Evolutionary conservation across 2,329 filamentous ascomycete species (phyloP).

Genomic region (Setomelanomma holmii): DNA sequence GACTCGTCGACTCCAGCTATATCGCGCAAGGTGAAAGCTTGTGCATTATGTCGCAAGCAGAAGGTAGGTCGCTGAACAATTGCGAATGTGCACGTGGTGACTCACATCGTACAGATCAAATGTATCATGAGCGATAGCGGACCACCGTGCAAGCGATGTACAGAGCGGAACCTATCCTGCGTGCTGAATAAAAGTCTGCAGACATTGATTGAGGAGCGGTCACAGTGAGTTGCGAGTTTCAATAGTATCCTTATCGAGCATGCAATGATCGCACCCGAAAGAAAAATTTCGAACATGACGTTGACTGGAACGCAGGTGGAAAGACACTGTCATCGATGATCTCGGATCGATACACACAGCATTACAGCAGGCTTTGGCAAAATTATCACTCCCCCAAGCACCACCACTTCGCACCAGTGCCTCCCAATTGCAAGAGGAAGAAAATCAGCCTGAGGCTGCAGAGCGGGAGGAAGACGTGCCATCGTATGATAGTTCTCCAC

Average conservation of each 20-base stretch:
- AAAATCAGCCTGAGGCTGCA: slow-evolving; percentile 40
- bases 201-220: slow-evolving; percentile 57
- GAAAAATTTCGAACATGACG: no score
- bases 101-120: slow-evolving; percentile 50
- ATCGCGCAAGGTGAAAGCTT: slow-evolving; percentile 44
- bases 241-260: no score
- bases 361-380: slow-evolving; percentile 52
- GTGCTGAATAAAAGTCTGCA: slow-evolving; percentile 60
- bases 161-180: slow-evolving; percentile 58
- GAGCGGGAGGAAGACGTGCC: slow-evolving; percentile 45
- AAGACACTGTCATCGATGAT: slow-evolving; percentile 31
- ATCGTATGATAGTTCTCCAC: slow-evolving; percentile 41
- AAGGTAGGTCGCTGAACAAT: slow-evolving; percentile 46
- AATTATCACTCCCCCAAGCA: slow-evolving; percentile 47
- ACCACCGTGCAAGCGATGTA: slow-evolving; percentile 58
- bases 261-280: no score
- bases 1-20: background rate
- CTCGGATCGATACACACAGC: slow-evolving; percentile 42
- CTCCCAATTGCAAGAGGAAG: slow-evolving; percentile 8
- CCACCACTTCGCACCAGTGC: slow-evolving; percentile 43
- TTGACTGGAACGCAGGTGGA: slow-evolving; percentile 23
- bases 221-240: slow-evolving; percentile 33
- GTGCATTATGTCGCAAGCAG: slow-evolving; percentile 61
- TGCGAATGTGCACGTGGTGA: slow-evolving; percentile 1
- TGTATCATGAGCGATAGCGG: slow-evolving; percentile 60